phyloP scores from a whole-genome alignment of 2,329 filamentous ascomycete species.

The Colletotrichum lentis region DNA sequence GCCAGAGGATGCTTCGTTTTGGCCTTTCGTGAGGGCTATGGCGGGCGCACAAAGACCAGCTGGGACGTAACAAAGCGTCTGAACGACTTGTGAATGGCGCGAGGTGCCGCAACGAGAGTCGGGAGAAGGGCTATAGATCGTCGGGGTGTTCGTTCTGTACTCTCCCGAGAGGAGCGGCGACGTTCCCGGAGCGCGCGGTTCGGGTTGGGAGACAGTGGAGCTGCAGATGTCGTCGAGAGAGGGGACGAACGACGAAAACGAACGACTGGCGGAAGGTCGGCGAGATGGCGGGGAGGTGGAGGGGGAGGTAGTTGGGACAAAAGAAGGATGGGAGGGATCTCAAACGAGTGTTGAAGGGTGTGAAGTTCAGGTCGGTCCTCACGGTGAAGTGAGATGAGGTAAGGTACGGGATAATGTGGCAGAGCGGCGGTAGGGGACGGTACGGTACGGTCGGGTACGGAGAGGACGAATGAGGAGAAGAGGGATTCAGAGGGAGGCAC shows the following conservation, averaged over 20 bases:
- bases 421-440: constrained; percentile 12
- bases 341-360: constrained; percentile 17
- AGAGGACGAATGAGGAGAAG: constrained; percentile 4
- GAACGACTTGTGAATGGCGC: constrained; percentile 12
- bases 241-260: not conserved
- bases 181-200: constrained; percentile 8
- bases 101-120: constrained; percentile 17
- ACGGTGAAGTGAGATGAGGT: not conserved
- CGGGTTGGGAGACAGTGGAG: constrained; percentile 25
- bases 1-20: constrained; percentile 5
- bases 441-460: constrained; percentile 11
- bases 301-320: constrained; percentile 5
- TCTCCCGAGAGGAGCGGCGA: not conserved
- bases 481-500: not conserved
- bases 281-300: constrained; percentile 9
- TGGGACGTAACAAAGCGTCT: constrained; percentile 2
- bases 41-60: constrained; percentile 17
- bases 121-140: constrained; percentile 9
- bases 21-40: not conserved
- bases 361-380: constrained; percentile 4
- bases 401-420: constrained; percentile 3
- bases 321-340: constrained; percentile 7
- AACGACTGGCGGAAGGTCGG: constrained; percentile 23
- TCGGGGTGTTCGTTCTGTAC: constrained; percentile 1
- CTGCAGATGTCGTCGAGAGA: constrained; percentile 6